Evolutionary conservation across 352 stramenopile genomes (phyloP).

Genomic region (Phytopythium sindhum): DNA sequence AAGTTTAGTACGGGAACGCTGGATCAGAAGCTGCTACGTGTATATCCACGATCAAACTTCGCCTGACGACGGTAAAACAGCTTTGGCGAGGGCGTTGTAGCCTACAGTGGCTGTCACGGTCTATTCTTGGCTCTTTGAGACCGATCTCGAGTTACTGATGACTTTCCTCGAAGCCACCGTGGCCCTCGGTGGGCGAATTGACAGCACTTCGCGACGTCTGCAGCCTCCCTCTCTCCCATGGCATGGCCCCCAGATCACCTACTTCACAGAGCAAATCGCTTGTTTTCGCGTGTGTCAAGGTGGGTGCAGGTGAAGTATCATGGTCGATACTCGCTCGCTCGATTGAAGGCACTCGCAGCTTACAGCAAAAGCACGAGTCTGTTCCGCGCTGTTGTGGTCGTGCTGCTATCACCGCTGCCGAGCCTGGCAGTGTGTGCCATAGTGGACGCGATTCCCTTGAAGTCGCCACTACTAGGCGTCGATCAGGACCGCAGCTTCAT

Average conservation of each 20-base stretch:
- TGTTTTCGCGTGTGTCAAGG: background rate
- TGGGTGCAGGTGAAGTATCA: background rate
- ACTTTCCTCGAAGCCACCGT: too few relatives aligned
- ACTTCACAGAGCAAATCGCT: background rate
- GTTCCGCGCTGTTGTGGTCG: background rate
- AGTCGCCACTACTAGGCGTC: background rate
- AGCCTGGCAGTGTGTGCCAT: background rate
- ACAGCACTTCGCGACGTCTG: too few relatives aligned
- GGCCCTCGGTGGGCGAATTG: too few relatives aligned
- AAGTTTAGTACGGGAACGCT: background rate
- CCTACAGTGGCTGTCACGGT: too few relatives aligned
- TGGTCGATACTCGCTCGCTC: background rate
- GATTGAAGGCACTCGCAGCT: background rate
- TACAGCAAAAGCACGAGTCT: background rate
- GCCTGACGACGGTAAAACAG: too few relatives aligned
- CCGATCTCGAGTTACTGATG: too few relatives aligned
- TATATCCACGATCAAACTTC: too few relatives aligned
- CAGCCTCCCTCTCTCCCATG: background rate
- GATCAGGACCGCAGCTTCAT: background rate
- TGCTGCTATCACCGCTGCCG: background rate
- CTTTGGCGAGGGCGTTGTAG: too few relatives aligned
- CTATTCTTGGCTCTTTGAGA: too few relatives aligned
- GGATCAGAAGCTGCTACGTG: background rate
- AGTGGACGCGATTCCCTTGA: background rate
- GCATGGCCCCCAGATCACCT: background rate